Evolutionary conservation across 2,329 filamentous ascomycete genomes (phyloP), one percentile per base, ranked within the genome.

Genomic region (Alternaria viburni): DNA sequence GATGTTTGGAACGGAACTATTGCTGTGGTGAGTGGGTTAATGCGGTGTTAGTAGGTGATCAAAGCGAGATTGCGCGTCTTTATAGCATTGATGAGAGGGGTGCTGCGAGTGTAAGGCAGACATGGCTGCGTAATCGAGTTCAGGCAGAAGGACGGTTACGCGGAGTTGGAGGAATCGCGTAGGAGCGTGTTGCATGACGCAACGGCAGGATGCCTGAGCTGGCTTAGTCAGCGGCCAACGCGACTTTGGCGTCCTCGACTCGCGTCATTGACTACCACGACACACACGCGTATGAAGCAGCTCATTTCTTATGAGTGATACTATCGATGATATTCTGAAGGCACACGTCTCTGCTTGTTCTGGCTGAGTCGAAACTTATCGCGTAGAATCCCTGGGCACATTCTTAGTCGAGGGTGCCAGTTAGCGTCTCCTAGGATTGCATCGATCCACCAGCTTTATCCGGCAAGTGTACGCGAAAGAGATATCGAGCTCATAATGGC

Each of bases 91-190:
- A 4, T 17, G 15, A 25, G 13, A n/a, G 12, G 25, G 3, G 21
- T 2, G 25, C 9, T 10, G n/a, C n/a, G 5, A 15, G 10, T 12
- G 10, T 6, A 46, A 43, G 28, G 55, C 21, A 43, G 23, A 46
- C 13, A 46, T 32, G 21, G 7, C 30, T 30, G 41, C 44, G 46
- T 21, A 23, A 12, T 12, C 15, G 17, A 2, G 6, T 25, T 23
- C 28, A 43, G 59, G 45, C 59, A 61, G 21, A 32, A 23, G n/a
- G 30, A 36, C 15, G 52, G 8, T 46, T 61, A 21, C 26, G 45
- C 28, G 54, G 28, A 36, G 15, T 41, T 11, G 44, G 12, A 49
- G 28, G 49, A 12, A n/a, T 41, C 28, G 13, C 19, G 30, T 23
- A 15, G 4, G 6, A 23, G 19, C 19, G 13, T 6, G 15, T 23